Evolutionary conservation across 441 rosid genomes (phyloP).

Genomic region (Metrosideros polymorpha): DNA sequence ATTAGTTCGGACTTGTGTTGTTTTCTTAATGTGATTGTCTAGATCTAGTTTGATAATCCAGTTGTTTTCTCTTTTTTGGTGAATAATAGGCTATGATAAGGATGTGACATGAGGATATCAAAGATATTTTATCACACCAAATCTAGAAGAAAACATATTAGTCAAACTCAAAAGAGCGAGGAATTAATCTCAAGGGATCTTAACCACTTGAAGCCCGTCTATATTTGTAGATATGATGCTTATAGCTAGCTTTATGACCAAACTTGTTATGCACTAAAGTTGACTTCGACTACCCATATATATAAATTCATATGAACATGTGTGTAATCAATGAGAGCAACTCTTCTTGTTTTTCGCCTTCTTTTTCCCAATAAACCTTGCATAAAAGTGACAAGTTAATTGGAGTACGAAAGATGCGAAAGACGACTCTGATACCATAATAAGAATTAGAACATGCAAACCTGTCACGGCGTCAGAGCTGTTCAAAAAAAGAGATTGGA

Average conservation of each 20-base stretch:
- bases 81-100: neutral
- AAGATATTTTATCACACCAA: constrained; percentile 10
- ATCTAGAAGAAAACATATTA: neutral
- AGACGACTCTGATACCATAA: neutral
- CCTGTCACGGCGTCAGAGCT: neutral
- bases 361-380: neutral
- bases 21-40: neutral
- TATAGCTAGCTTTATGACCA: neutral
- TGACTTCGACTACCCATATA: neutral
- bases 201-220: neutral
- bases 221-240: neutral
- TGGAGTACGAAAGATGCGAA: neutral
- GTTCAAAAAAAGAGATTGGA: neutral
- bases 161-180: neutral
- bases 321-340: neutral
- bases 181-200: neutral
- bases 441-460: neutral
- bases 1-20: neutral
- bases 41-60: neutral
- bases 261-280: neutral
- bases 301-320: neutral
- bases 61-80: neutral
- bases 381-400: neutral
- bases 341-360: neutral
- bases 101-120: neutral